A percentile compares a stretch with the other conserved stretches of the same genome.
Conservation (phyloP, 73 alveolate genomes). For the Loxodes magnus region DNA sequence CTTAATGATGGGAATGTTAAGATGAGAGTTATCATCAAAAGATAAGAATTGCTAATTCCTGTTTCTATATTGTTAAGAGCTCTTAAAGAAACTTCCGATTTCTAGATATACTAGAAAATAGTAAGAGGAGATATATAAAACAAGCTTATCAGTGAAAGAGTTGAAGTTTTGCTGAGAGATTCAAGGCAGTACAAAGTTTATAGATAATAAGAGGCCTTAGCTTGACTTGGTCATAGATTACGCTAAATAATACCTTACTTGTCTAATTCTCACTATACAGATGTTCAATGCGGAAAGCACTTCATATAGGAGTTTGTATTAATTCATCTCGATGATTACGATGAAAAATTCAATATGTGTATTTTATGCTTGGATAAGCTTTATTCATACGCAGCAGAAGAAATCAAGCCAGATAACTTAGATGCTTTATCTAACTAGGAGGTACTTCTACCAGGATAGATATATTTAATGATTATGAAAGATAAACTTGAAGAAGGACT, state of each 20-base stretch:
- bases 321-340: conserved; percentile 65
- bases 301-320: conserved; percentile 78
- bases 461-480: conserved; percentile 72
- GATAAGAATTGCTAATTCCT: conserved; percentile 93
- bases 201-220: conserved; percentile 68
- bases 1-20: conserved; percentile 88
- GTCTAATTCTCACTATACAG: conserved; percentile 66
- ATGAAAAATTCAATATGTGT: conserved; percentile 75
- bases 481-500: conserved; percentile 88
- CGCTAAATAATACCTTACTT: conserved; percentile 67
- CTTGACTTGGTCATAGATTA: conserved; percentile 78
- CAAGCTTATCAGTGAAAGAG: conserved; percentile 88
- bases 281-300: conserved; percentile 83
- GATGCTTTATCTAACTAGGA: conserved; percentile 93
- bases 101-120: conserved; percentile 18
- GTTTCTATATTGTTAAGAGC: conserved; percentile 79
- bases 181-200: conserved; percentile 66
- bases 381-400: conserved; percentile 84
- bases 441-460: conserved; percentile 88
- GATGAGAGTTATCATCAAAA: conserved; percentile 74
- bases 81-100: conserved; percentile 19
- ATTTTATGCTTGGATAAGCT: conserved; percentile 87
- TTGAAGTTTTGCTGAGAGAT: conserved; percentile 85
- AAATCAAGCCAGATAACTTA: conserved; percentile 81
- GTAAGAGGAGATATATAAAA: conserved; percentile 84